phyloP scores from a whole-genome alignment of 345 rosid genomes.

The Camelina hispida region DNA sequence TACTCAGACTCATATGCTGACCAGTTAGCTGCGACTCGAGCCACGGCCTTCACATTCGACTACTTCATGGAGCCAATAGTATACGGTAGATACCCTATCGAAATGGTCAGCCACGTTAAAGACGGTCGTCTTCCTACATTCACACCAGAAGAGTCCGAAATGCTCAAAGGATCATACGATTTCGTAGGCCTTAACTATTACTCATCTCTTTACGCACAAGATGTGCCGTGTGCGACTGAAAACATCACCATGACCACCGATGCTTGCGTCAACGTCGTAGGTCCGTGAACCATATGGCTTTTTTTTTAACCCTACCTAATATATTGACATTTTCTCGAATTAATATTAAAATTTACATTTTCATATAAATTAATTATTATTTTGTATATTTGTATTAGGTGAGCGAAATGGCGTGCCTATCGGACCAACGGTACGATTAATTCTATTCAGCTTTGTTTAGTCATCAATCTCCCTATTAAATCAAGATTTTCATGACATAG shows the following conservation, averaged over 20 bases:
- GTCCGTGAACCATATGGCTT: conserved; percentile 17
- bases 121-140: conserved; percentile 51
- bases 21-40: conserved; percentile 45
- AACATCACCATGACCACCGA: conserved; percentile 52
- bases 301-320: neutral
- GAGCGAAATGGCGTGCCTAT: conserved; percentile 52
- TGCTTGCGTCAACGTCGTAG: conserved; percentile 38
- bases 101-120: conserved; percentile 48
- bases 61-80: conserved; percentile 55
- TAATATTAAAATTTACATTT: neutral
- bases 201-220: conserved; percentile 42
- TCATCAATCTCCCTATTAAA: neutral
- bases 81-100: conserved; percentile 49
- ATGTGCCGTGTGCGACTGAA: conserved; percentile 30
- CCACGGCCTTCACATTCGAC: conserved; percentile 53
- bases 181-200: conserved; percentile 61
- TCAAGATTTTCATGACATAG: neutral
- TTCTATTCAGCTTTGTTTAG: neutral
- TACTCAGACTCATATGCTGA: conserved; percentile 41
- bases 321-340: neutral
- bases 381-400: conserved; percentile 28
- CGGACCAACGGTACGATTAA: conserved; percentile 50
- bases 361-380: neutral
- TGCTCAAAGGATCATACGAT: conserved; percentile 53
- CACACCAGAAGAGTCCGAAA: conserved; percentile 41